Evolutionary conservation across 306 rosid genomes (phyloP).

Genomic region (Hylodesmum podocarpum): DNA sequence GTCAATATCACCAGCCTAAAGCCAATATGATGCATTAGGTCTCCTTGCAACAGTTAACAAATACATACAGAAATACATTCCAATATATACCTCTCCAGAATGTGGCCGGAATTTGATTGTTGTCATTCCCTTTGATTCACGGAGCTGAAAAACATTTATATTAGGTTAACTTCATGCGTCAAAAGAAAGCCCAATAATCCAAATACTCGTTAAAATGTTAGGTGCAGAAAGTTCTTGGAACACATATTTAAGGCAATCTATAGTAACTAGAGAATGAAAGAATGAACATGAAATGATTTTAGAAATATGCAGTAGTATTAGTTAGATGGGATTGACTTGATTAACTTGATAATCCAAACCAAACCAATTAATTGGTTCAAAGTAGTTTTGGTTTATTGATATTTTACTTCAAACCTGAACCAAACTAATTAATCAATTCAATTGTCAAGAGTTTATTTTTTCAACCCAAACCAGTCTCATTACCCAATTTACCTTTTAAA

Average conservation of each 20-base stretch:
- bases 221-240: constrained; percentile 3
- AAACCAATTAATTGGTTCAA: not conserved
- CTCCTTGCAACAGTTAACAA: constrained; percentile 11
- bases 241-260: not conserved
- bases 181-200: not conserved
- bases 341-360: not conserved
- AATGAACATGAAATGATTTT: not conserved
- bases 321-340: not conserved
- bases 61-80: constrained; percentile 10
- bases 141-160: constrained; percentile 69
- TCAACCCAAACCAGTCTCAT: not conserved
- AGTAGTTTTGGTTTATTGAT: not conserved
- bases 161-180: constrained; percentile 25
- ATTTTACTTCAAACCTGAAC: not conserved
- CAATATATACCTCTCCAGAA: constrained; percentile 81
- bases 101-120: constrained; percentile 98
- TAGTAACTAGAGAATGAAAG: not conserved
- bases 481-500: not conserved
- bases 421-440: not conserved
- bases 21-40: constrained; percentile 28
- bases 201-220: not conserved
- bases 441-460: not conserved
- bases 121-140: constrained; percentile 94
- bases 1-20: constrained; percentile 97
- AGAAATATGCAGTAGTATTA: not conserved